These are phyloP conservation scores for Lipomyces japonicus DNA, from an alignment of 805 yeast genomes.

Conservation along the genomic window DNA sequence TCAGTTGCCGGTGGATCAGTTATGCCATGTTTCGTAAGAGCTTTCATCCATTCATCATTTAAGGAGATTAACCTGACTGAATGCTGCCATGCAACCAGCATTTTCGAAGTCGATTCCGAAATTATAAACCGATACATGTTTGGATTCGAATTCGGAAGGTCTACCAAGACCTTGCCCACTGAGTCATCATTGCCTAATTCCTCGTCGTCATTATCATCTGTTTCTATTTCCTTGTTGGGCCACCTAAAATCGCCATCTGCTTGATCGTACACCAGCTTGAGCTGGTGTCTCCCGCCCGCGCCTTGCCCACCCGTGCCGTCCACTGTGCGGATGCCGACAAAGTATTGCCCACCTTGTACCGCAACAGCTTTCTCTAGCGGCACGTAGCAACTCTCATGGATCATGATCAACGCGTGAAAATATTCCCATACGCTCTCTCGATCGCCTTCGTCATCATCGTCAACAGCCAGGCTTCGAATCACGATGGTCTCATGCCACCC, in stretches of 20 bases:
- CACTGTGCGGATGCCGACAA: conserved; percentile 11
- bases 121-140: no score
- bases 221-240: neutral
- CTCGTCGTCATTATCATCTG: conserved; percentile 2
- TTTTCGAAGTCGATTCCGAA: no score
- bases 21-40: no score
- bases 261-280: neutral
- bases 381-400: conserved; percentile 15
- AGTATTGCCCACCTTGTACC: conserved; percentile 8
- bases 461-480: conserved; percentile 19
- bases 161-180: no score
- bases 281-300: neutral
- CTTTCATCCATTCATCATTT: no score
- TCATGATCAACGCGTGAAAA: conserved; percentile 10
- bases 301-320: neutral
- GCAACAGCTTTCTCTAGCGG: conserved; percentile 20
- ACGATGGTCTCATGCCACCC: conserved; percentile 29
- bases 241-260: neutral
- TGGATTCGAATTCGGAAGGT: no score
- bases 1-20: no score
- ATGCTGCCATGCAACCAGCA: no score
- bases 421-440: conserved; percentile 16
- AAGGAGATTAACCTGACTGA: no score
- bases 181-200: neutral
- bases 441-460: conserved; percentile 2